A percentile compares a stretch with the other conserved stretches of the same genome.
phyloP scores from a whole-genome alignment of 2,329 filamentous ascomycete genomes.

The Sphaerulina musiva region DNA sequence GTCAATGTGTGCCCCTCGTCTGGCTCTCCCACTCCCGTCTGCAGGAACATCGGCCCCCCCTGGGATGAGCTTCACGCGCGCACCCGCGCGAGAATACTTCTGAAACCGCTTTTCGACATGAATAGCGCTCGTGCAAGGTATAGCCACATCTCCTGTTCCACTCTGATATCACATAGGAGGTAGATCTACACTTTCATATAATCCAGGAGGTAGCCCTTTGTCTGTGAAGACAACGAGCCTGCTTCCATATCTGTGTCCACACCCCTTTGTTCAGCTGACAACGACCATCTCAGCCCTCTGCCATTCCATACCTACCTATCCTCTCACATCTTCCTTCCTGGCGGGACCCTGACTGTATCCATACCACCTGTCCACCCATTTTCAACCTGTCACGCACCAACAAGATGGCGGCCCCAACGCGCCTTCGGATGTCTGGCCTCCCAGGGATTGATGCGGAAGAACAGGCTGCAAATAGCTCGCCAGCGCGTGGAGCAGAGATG shows the following conservation, averaged over 20 bases:
- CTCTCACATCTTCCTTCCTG: too few species aligned
- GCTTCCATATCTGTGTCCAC: not conserved
- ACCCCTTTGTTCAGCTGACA: not conserved
- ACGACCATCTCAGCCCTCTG: not conserved
- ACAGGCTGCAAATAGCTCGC: slow-evolving; percentile 57
- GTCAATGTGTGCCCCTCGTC: not conserved
- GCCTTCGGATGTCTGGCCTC: slow-evolving; percentile 42
- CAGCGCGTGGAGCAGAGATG: slow-evolving; percentile 72
- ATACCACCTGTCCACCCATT: not conserved
- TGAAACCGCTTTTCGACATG: not conserved
- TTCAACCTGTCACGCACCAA: not conserved
- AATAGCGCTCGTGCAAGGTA: not conserved
- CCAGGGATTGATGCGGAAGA: slow-evolving; percentile 56
- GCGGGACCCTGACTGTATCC: not conserved
- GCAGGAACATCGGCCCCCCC: not conserved
- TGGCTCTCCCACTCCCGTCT: not conserved
- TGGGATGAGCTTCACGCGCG: not conserved
- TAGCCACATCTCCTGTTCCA: not conserved
- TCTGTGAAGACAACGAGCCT: not conserved
- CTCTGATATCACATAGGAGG: not conserved
- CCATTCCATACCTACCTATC: not conserved
- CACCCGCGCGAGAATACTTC: not conserved
- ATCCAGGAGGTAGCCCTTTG: too few species aligned
- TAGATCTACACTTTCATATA: not conserved
- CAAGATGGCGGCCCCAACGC: slow-evolving; percentile 25